Percentiles rank a stretch among this genome's conserved stretches.
Evolutionary conservation across 352 stramenopile genomes (phyloP).

Genomic region (Globisporangium irregulare): DNA sequence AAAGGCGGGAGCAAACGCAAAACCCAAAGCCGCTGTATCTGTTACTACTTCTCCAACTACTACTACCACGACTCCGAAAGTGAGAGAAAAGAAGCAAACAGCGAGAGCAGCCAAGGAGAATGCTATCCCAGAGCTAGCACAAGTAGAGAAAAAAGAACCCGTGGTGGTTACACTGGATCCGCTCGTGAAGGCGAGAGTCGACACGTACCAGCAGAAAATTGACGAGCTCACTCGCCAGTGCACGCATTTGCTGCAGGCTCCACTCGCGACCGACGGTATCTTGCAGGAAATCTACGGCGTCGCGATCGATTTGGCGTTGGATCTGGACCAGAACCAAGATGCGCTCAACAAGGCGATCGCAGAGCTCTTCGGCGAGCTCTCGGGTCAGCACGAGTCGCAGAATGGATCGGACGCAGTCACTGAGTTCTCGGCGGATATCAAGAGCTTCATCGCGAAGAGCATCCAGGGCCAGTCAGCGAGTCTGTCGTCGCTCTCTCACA

Average conservation of each 20-base stretch:
- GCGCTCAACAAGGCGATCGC: slow-evolving; percentile 13
- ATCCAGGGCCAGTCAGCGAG: slow-evolving; percentile 38
- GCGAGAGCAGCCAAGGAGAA: slow-evolving; percentile 16
- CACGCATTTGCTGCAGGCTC: slow-evolving; percentile 27
- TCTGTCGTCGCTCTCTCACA: slow-evolving; percentile 36
- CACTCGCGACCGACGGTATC: slow-evolving; percentile 30
- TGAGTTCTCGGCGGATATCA: slow-evolving; percentile 32
- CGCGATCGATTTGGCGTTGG: slow-evolving; percentile 36
- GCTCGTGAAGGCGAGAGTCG: slow-evolving; percentile 53
- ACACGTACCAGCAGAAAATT: slow-evolving; percentile 73
- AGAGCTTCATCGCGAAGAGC: slow-evolving; percentile 49
- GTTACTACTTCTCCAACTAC: background rate
- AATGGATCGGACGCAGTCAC: slow-evolving; percentile 21
- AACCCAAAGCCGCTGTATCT: slow-evolving; percentile 4
- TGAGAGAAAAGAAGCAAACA: slow-evolving; percentile 18
- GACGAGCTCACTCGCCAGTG: slow-evolving; percentile 62
- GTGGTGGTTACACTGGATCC: slow-evolving; percentile 46
- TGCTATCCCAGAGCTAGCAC: slow-evolving; percentile 11
- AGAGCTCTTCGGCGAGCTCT: slow-evolving; percentile 14
- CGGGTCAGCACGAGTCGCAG: slow-evolving; percentile 16
- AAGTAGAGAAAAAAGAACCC: slow-evolving; percentile 20
- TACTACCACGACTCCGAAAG: background rate
- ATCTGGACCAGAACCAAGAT: slow-evolving; percentile 30
- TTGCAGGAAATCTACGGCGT: slow-evolving; percentile 76
- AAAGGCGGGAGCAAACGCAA: background rate